phyloP scores from a whole-genome alignment of 306 rosid genomes.

The Parietaria judaica region DNA sequence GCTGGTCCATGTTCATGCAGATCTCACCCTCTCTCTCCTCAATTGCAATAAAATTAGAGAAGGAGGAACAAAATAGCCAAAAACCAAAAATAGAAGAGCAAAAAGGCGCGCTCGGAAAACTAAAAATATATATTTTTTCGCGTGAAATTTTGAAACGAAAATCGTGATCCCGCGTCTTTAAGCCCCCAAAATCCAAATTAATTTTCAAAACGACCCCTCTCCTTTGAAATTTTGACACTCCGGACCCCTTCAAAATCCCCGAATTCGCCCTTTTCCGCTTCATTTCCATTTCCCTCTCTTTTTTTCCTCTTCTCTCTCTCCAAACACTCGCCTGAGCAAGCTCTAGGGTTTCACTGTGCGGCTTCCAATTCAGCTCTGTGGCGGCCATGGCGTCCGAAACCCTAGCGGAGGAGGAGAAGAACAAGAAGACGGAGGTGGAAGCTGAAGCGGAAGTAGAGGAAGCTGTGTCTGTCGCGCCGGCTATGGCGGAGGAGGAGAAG shows the following conservation, averaged over 20 bases:
- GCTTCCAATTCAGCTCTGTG: neutral
- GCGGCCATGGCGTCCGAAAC: slow-evolving; percentile 60
- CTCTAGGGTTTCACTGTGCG: slow-evolving; percentile 27
- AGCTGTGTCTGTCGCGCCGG: slow-evolving; percentile 21
- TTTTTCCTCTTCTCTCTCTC: neutral
- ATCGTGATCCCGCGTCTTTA: neutral
- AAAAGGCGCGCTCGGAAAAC: neutral
- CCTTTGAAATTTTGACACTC: neutral
- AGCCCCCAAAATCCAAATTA: neutral
- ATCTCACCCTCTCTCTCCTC: neutral
- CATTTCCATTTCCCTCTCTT: slow-evolving; percentile 2
- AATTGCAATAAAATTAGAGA: neutral
- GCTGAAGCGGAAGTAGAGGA: neutral
- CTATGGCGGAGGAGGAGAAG: slow-evolving; percentile 15
- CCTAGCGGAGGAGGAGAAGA: slow-evolving; percentile 47
- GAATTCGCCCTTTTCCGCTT: neutral
- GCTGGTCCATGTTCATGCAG: neutral
- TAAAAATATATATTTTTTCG: neutral
- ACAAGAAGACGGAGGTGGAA: neutral
- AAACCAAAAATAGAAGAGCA: neutral
- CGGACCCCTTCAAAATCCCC: neutral
- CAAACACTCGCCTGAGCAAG: neutral
- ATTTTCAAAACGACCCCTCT: neutral
- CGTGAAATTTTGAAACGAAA: slow-evolving; percentile 1
- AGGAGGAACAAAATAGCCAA: no score